These are phyloP conservation scores for Diaporthe australafricana DNA, from an alignment of 2,329 filamentous ascomycete species.

Conservation along the genomic window DNA sequence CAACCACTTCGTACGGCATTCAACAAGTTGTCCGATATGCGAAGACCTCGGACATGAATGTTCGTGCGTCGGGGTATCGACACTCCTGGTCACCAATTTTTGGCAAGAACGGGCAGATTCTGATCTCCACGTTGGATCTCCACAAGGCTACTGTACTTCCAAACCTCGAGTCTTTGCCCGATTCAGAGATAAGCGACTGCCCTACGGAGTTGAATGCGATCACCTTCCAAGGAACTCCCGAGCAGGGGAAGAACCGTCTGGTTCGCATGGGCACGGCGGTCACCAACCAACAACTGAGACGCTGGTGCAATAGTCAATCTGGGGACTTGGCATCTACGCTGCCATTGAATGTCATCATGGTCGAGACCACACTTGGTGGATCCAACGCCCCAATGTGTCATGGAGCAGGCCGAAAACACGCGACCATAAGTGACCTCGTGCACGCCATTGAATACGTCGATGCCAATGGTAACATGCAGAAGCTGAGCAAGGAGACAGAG, in stretches of 20 bases:
- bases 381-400: conserved; percentile 59
- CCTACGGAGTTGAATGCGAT: conserved; percentile 54
- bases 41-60: conserved; percentile 47
- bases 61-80: conserved; percentile 56
- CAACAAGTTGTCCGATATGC: conserved; percentile 54
- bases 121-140: conserved; percentile 56
- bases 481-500: conserved; percentile 52
- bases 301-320: conserved; percentile 51
- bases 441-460: conserved; percentile 61
- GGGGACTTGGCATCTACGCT: conserved; percentile 53
- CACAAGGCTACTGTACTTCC: conserved; percentile 51
- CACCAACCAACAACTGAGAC: conserved; percentile 58
- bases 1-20: conserved; percentile 53
- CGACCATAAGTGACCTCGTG: conserved; percentile 58
- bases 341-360: conserved; percentile 59
- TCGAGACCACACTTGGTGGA: conserved; percentile 60
- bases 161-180: conserved; percentile 44
- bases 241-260: conserved; percentile 47
- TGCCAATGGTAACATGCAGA: conserved; percentile 50
- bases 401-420: conserved; percentile 56
- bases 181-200: background rate
- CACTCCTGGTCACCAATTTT: conserved; percentile 58
- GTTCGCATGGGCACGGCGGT: conserved; percentile 56
- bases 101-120: conserved; percentile 52
- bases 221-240: conserved; percentile 45